phyloP scores from a whole-genome alignment of 2,329 filamentous ascomycete genomes.

The Ophidiomyces ophidiicola region DNA sequence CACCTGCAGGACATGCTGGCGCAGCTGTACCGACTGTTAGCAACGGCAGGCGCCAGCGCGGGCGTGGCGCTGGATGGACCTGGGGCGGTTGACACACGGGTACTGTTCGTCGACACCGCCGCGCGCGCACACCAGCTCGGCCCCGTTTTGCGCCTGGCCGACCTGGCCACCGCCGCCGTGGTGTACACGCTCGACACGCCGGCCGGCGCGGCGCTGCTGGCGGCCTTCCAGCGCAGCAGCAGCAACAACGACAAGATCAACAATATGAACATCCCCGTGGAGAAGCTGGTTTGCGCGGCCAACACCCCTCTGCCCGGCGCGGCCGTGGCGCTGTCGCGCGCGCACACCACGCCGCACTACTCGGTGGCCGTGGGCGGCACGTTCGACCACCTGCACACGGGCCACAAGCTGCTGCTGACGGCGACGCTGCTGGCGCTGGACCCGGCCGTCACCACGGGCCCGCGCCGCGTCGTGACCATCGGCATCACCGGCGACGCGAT shows the following conservation, averaged over 20 bases:
- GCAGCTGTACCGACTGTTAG: constrained; percentile 65
- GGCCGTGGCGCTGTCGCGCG: constrained; percentile 16
- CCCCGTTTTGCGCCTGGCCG: constrained; percentile 34
- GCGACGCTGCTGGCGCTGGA: constrained; percentile 63
- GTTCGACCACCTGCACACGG: constrained; percentile 89
- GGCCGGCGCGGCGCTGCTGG: constrained; percentile 47
- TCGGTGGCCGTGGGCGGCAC: constrained; percentile 79
- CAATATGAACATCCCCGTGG: no score
- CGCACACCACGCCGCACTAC: constrained; percentile 33
- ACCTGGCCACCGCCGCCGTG: constrained; percentile 42
- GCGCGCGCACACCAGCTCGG: constrained; percentile 8
- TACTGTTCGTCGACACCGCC: constrained; percentile 56
- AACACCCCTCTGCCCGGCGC: no score
- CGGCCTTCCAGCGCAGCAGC: constrained; percentile 24
- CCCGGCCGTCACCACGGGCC: constrained; percentile 28
- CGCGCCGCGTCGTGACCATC: constrained; percentile 50
- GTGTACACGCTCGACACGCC: constrained; percentile 58
- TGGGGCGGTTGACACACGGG: constrained; percentile 61
- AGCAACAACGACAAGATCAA: neutral
- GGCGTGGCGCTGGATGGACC: constrained; percentile 52
- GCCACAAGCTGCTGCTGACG: constrained; percentile 92
- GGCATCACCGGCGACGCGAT: constrained; percentile 83
- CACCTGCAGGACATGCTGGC: constrained; percentile 63
- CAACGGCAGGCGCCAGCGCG: constrained; percentile 54
- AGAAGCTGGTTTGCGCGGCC: no score